phyloP scores from a whole-genome alignment of 2,329 filamentous ascomycete species.

The Penicillium vulpinum region DNA sequence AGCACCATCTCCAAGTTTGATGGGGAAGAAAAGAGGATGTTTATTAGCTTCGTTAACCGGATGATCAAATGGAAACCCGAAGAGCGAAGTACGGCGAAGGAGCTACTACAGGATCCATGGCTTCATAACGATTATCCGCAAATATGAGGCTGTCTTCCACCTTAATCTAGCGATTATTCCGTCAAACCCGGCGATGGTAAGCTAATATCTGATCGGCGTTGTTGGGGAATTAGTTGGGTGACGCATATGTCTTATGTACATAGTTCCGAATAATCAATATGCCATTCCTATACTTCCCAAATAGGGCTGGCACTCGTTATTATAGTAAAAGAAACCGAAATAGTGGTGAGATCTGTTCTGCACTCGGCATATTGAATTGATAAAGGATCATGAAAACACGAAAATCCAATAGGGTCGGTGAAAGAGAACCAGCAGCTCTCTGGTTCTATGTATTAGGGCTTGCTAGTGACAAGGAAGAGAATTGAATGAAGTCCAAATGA shows the following conservation, averaged over 20 bases:
- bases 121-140: conserved; percentile 19
- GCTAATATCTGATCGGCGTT: background rate
- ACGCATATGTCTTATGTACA: background rate
- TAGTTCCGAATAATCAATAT: background rate
- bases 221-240: background rate
- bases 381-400: no score
- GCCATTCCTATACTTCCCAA: no score
- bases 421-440: no score
- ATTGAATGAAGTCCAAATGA: no score
- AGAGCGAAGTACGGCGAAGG: conserved; percentile 34
- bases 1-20: conserved; percentile 17
- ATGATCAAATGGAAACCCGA: conserved; percentile 36
- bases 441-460: no score
- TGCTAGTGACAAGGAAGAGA: no score
- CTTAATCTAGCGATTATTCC: background rate
- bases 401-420: no score
- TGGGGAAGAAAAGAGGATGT: conserved; percentile 32
- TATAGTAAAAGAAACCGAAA: no score
- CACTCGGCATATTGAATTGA: no score
- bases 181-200: background rate
- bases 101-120: conserved; percentile 37
- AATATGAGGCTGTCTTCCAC: conserved; percentile 4
- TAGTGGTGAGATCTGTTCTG: no score
- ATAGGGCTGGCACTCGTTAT: no score
- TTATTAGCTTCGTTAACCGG: conserved; percentile 32